Base-by-base conservation (phyloP, 371 early-diverging fungal species). In the Syncephalastrum racemosum region DNA sequence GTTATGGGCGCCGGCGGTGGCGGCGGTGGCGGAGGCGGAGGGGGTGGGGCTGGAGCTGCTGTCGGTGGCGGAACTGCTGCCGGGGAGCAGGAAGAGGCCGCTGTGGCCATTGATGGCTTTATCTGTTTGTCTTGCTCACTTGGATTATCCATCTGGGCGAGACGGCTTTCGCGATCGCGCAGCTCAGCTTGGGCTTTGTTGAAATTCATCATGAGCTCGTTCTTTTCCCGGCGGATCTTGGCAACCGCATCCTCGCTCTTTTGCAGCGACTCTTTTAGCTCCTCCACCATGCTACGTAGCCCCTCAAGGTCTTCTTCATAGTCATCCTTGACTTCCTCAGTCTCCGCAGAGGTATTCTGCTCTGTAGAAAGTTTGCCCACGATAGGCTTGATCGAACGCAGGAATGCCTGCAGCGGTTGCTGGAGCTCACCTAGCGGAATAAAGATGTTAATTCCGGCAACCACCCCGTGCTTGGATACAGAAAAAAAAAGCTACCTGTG, bases 331-430 rank as follows among this genome's bases (percentile, higher is more conserved):
- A 27, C 12, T n/a, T 12, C 22, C 13, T 44, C 47, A 0, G 22
- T n/a, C 3, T n/a, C 31, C 6, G 12, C 48, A 27, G 49, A 23
- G n/a, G 16, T n/a, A 18, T 31, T 24, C 10, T 56, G 40, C 7
- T 66, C 64, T 22, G 59, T 20, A 2, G 67, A 59, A 10, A 74
- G 22, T 50, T 84, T 84, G 7, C 86, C 84, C 13, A 81, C 75
- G 61, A 86, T 83, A 16, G 83, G 80, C 31, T 82, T 81, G 4
- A 76, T 74, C 23, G 77, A 73, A 6, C 49, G 49, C n/a, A 76
- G 50, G 48, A 72, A 76, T 36, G 62, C 62, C 23, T 68, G 63
- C 14, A 76, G 24, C 10, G 64, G 65, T 52, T 66, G 46, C 54
- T 70, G 46, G 58, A 74, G 58, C 63, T 79, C 53, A 60, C 69